These are phyloP conservation scores for Globisporangium radiosum DNA, from an alignment of 352 stramenopile species.

Conservation along the genomic window DNA sequence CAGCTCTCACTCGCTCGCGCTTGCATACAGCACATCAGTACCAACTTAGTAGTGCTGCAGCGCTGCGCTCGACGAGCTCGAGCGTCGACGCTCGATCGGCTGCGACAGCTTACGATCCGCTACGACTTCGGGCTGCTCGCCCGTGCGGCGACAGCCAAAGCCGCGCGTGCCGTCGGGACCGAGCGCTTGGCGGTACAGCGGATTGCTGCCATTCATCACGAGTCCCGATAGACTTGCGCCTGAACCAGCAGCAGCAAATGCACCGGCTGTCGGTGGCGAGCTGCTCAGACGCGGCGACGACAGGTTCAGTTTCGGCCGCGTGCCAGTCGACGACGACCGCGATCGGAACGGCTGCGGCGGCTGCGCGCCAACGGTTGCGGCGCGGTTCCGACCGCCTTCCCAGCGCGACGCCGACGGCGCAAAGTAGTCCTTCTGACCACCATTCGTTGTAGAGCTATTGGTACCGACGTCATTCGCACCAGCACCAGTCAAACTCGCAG, in stretches of 20 bases:
- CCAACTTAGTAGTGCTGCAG: conserved; percentile 14
- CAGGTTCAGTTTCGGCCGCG: conserved; percentile 50
- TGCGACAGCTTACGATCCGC: conserved; percentile 47
- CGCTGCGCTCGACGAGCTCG: conserved; percentile 50
- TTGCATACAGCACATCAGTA: background rate
- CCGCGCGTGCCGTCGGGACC: conserved; percentile 73
- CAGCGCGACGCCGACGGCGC: conserved; percentile 40
- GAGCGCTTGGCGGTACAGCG: conserved; percentile 69
- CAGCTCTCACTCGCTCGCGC: background rate
- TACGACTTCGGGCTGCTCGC: conserved; percentile 47
- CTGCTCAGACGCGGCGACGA: conserved; percentile 54
- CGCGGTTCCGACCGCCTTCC: conserved; percentile 47
- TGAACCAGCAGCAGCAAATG: background rate
- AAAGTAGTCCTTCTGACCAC: conserved; percentile 56
- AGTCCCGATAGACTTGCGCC: conserved; percentile 32
- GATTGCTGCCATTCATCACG: conserved; percentile 35
- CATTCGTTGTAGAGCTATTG: conserved; percentile 11
- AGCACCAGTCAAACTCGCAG: conserved; percentile 36
- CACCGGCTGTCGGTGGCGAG: conserved; percentile 31
- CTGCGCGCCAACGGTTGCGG: conserved; percentile 36
- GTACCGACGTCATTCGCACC: conserved; percentile 13
- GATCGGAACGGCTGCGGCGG: conserved; percentile 37
- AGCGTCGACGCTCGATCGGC: conserved; percentile 61
- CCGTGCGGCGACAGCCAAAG: conserved; percentile 68
- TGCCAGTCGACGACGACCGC: conserved; percentile 54